Base-by-base conservation (phyloP, 2,329 filamentous ascomycete species). In the Monilinia aucupariae region DNA sequence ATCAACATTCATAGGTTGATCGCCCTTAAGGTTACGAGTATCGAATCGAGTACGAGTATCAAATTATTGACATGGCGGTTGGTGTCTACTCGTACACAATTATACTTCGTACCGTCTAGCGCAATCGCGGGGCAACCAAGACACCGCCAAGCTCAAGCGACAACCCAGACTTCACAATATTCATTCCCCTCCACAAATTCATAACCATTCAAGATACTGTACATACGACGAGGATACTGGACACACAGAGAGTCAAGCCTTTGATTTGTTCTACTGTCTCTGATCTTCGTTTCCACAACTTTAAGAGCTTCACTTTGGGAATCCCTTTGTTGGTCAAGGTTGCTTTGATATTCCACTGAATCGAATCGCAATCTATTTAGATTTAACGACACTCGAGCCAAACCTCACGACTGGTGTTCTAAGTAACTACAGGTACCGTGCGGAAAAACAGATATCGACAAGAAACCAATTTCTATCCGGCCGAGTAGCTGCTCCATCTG, bases 71-170 rank as follows among this genome's bases (percentile, higher is more conserved):
- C 6, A 30, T 30, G 27, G 27, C 6, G 27, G 27, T 30, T 60
- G 59, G 54, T 61, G 50, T 61, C n/a, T n/a, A n/a, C n/a, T n/a
- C n/a, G n/a, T n/a, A n/a, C n/a, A n/a, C n/a, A n/a, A n/a, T n/a
- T n/a, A n/a, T n/a, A n/a, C n/a, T n/a, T n/a, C n/a, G n/a, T n/a
- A n/a, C n/a, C n/a, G n/a, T n/a, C 63, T 70, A 68, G 67, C 62
- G 68, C 59, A 52, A 66, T 69, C 65, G 68, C 68, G 68, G 66
- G 68, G 67, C 66, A 67, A 62, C 55, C 32, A 47, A 61, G 43
- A 45, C 50, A 55, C 49, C 60, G 45, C 62, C 48, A 45, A 51
- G 50, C 55, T 59, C 55, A 66, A 67, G 65, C 62, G 60, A 67
- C 34, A 54, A 64, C 59, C 43, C 58, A 66, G 63, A 53, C 52